Base-by-base conservation (phyloP, 768 basidiomycete species). In the Rhodosporidiobolus sp. region DNA sequence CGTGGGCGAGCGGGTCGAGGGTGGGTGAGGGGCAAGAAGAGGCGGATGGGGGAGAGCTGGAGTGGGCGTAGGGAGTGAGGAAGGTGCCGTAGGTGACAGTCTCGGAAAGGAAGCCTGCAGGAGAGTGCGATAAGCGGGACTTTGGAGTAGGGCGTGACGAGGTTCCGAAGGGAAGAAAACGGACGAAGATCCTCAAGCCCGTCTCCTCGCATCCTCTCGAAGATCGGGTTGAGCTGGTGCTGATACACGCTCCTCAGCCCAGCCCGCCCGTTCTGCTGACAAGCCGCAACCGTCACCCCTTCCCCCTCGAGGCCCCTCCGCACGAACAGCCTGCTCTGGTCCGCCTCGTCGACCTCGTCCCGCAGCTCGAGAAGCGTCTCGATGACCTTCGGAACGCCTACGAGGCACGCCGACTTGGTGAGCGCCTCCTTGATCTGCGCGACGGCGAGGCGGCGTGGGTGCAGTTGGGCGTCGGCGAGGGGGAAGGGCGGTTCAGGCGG, bases 361-460 rank as follows among this genome's bases (percentile, higher is more conserved):
- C 17, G 19, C 19, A 71, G 35, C n/a, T 70, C 54, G 48, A 70
- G 58, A 8, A 69, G 49, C 4, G 50, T 35, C 49, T 67, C 69
- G 55, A 75, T 75, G 2, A 35, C 63, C 24, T 54, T 56, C 0
- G 69, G 70, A 24, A 75, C 74, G 20, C 77, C 77, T n/a, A 77
- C 57, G n/a, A 77, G 69, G 49, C 73, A 61, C 6, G 66, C 48
- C 17, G 30, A n/a, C 55, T 77, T 77, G 54, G 67, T 60, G n/a
- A 77, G 66, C 3, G 57, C 59, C 45, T 77, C 77, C 24, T 73
- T 77, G 68, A 76, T 34, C 22, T 72, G 53, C 0, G 69, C 26
- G n/a, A 75, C 58, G 24, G 60, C 57, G 30, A 65, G 61, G 17
- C 77, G 26, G 17, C 77, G 74, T 0, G 77, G 77, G 54, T 67